Percentiles rank a stretch among this genome's conserved stretches.
Conservation (phyloP, 2,329 filamentous ascomycete genomes). For the Ceratocystis lukuohia region DNA sequence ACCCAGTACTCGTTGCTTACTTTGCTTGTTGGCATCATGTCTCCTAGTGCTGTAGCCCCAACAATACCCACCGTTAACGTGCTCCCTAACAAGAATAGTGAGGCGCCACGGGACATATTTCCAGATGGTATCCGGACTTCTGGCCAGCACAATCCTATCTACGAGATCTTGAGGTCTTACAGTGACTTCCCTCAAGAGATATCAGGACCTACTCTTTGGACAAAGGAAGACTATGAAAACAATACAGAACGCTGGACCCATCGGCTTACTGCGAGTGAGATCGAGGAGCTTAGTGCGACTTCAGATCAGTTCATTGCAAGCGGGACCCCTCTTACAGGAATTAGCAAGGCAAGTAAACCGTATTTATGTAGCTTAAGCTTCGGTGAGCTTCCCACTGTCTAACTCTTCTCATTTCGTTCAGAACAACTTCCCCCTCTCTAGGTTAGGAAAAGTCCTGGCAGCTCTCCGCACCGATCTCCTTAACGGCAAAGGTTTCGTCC, state of each 20-base stretch:
- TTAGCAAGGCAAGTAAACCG: constrained; percentile 28
- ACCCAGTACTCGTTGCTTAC: no score
- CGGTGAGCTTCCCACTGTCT: background rate
- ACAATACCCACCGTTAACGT: background rate
- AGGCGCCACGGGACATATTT: constrained; percentile 30
- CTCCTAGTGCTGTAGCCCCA: constrained; percentile 10
- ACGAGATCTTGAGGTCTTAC: constrained; percentile 52
- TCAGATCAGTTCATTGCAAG: constrained; percentile 56
- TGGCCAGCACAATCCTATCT: constrained; percentile 59
- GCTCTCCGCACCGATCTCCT: constrained; percentile 36
- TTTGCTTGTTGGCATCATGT: background rate
- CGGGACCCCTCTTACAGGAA: constrained; percentile 56
- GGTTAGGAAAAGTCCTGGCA: constrained; percentile 28
- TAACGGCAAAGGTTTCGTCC: constrained; percentile 76
- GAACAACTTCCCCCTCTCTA: constrained; percentile 34
- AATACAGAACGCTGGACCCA: constrained; percentile 61
- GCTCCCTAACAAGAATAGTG: constrained; percentile 24
- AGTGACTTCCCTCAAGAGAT: constrained; percentile 58
- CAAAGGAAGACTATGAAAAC: constrained; percentile 47
- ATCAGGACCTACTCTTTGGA: constrained; percentile 60
- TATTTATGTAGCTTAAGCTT: background rate
- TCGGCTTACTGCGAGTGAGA: constrained; percentile 50
- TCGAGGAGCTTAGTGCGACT: constrained; percentile 51
- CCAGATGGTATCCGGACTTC: constrained; percentile 40
- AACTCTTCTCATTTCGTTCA: constrained; percentile 17